Percentiles rank a stretch among this genome's conserved stretches.
These are phyloP conservation scores for Colletotrichum costaricense DNA, from an alignment of 2,329 filamentous ascomycete genomes.

Conservation along the genomic window DNA sequence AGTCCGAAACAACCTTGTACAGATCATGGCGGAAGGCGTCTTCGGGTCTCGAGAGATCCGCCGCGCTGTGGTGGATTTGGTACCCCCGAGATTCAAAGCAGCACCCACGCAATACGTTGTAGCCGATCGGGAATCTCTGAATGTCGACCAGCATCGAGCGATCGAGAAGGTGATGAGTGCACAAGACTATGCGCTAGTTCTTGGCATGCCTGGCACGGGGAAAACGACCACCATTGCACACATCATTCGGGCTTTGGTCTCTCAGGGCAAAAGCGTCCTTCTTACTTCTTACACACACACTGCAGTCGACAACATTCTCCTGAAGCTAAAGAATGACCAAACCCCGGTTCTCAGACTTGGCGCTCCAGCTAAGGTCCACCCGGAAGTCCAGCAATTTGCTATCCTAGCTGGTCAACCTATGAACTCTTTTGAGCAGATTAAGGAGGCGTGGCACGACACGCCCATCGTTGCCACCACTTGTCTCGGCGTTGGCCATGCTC, in stretches of 20 bases:
- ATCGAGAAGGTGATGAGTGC: slow-evolving; percentile 97
- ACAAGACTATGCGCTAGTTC: slow-evolving; percentile 93
- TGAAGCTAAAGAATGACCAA: slow-evolving; percentile 86
- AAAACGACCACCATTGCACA: slow-evolving; percentile 99
- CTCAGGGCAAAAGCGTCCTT: slow-evolving; percentile 91
- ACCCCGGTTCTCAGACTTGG: slow-evolving; percentile 89
- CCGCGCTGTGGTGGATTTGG: slow-evolving; percentile 82
- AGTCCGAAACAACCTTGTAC: slow-evolving; percentile 92
- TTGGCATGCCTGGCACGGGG: slow-evolving; percentile 98
- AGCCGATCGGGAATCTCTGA: slow-evolving; percentile 75
- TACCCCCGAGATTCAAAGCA: slow-evolving; percentile 78
- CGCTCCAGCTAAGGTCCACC: slow-evolving; percentile 85
- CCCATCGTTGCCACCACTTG: slow-evolving; percentile 96
- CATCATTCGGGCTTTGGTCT: slow-evolving; percentile 90
- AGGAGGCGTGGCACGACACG: slow-evolving; percentile 84
- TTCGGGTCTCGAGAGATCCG: slow-evolving; percentile 79
- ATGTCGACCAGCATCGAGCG: slow-evolving; percentile 86
- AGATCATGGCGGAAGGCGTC: slow-evolving; percentile 85
- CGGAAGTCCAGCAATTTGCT: slow-evolving; percentile 87
- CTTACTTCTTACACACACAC: slow-evolving; percentile 97
- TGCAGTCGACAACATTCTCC: slow-evolving; percentile 95
- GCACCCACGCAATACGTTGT: slow-evolving; percentile 72
- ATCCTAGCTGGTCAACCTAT: slow-evolving; percentile 80
- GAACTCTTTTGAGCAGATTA: slow-evolving; percentile 84
- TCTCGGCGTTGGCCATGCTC: slow-evolving; percentile 86